Conservation (phyloP, 129 eudicot species). For the Oenanthe sinensis region DNA sequence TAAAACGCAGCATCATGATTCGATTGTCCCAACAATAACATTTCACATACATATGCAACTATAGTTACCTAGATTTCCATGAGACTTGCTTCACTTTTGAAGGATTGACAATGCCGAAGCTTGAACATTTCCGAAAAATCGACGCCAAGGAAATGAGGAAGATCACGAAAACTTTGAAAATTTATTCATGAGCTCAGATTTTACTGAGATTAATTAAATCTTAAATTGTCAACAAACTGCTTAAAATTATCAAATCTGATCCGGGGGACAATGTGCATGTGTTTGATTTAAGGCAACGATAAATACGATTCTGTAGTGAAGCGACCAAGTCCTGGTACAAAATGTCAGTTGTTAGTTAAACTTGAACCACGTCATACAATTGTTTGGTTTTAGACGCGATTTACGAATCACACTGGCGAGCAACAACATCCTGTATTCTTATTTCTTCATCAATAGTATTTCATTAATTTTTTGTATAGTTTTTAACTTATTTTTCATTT, state of each 20-base stretch:
- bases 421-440: no score
- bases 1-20: no score
- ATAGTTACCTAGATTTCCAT: conserved; percentile 80
- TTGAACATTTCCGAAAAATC: conserved; percentile 23
- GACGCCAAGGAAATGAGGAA: conserved; percentile 32
- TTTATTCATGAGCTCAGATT: conserved; percentile 15
- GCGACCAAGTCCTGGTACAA: not conserved
- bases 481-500: no score
- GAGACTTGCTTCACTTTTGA: conserved; percentile 82
- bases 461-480: no score
- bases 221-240: no score
- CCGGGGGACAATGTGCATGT: not conserved
- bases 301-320: not conserved
- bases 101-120: conserved; percentile 61
- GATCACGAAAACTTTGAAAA: conserved; percentile 23
- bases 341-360: not conserved
- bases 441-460: no score
- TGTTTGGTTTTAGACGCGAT: no score
- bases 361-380: not conserved
- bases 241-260: not conserved
- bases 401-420: not conserved
- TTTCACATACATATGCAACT: not conserved
- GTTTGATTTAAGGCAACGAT: not conserved
- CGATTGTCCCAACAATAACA: no score
- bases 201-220: not conserved